A percentile compares a stretch with the other conserved stretches of the same genome.
Evolutionary conservation across 129 eudicot genomes (phyloP).

Genomic region (Chrysanthemum lavandulifolium): DNA sequence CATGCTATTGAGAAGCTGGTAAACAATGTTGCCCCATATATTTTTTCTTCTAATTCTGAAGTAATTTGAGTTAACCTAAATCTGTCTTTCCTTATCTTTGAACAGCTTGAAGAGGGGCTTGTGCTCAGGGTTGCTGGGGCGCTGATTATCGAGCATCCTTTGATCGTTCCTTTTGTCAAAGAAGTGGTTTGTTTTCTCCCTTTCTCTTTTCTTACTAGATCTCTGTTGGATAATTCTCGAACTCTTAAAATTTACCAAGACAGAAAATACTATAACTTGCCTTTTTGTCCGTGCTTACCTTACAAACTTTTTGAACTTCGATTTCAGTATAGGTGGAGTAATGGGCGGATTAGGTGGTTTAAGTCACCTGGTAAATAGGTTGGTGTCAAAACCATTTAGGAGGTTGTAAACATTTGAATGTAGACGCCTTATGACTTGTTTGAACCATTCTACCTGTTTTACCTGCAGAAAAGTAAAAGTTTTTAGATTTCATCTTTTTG

Average conservation of each 20-base stretch:
- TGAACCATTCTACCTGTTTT: not conserved
- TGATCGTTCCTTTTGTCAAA: constrained; percentile 70
- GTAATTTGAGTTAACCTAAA: not conserved
- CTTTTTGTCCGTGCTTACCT: not conserved
- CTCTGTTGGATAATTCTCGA: not conserved
- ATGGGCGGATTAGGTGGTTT: not conserved
- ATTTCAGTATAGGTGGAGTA: not conserved
- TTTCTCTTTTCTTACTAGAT: not conserved
- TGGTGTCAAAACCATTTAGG: not conserved
- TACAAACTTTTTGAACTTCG: no score
- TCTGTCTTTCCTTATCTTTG: constrained; percentile 16
- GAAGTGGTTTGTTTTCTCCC: constrained; percentile 59
- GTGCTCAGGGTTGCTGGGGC: constrained; percentile 84
- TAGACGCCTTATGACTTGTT: not conserved
- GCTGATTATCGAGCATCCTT: constrained; percentile 85
- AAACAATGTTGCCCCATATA: constrained; percentile 3
- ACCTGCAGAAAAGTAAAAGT: no score
- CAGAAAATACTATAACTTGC: not conserved
- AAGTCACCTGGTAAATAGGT: not conserved
- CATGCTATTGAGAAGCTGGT: constrained; percentile 74
- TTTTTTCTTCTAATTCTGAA: not conserved
- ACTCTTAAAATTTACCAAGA: no score
- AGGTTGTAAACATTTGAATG: not conserved
- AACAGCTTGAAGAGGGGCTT: constrained; percentile 75
- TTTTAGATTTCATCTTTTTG: no score